These are phyloP conservation scores for Orbilia brochopaga DNA, from an alignment of 2,329 filamentous ascomycete genomes.

Conservation along the genomic window DNA sequence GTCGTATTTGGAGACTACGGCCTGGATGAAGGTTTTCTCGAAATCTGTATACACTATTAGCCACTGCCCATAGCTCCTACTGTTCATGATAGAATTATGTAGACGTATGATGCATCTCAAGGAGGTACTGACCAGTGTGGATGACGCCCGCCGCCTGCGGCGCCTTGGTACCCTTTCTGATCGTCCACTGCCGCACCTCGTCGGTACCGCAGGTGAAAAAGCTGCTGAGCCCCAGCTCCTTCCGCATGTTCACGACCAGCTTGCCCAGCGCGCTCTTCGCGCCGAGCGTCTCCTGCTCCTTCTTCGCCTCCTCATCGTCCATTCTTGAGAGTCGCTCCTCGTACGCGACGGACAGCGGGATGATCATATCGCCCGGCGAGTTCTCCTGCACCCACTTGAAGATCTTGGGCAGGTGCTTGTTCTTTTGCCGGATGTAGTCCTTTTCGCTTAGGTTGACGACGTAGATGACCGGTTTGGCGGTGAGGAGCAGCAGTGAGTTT, in stretches of 20 bases:
- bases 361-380: slow-evolving; percentile 83
- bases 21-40: slow-evolving; percentile 99
- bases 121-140: slow-evolving; percentile 66
- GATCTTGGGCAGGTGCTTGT: slow-evolving; percentile 95
- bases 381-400: slow-evolving; percentile 95
- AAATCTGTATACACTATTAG: slow-evolving; percentile 67
- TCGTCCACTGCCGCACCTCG: slow-evolving; percentile 98
- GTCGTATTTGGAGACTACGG: slow-evolving; percentile 87
- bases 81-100: background rate
- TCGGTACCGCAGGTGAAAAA: slow-evolving; percentile 98
- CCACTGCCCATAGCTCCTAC: background rate
- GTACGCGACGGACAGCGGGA: slow-evolving; percentile 89
- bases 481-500: slow-evolving; percentile 92
- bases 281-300: slow-evolving; percentile 87
- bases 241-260: slow-evolving; percentile 90
- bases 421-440: slow-evolving; percentile 98
- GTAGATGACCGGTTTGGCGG: slow-evolving; percentile 96
- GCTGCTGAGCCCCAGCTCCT: slow-evolving; percentile 83
- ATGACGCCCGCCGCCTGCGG: slow-evolving; percentile 97
- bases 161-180: slow-evolving; percentile 94
- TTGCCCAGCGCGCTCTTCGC: slow-evolving; percentile 90
- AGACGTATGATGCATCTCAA: background rate
- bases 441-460: slow-evolving; percentile 96
- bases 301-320: slow-evolving; percentile 74
- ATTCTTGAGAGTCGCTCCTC: slow-evolving; percentile 89